Evolutionary conservation across 345 rosid genomes (phyloP).

Genomic region (Brassica nigra): DNA sequence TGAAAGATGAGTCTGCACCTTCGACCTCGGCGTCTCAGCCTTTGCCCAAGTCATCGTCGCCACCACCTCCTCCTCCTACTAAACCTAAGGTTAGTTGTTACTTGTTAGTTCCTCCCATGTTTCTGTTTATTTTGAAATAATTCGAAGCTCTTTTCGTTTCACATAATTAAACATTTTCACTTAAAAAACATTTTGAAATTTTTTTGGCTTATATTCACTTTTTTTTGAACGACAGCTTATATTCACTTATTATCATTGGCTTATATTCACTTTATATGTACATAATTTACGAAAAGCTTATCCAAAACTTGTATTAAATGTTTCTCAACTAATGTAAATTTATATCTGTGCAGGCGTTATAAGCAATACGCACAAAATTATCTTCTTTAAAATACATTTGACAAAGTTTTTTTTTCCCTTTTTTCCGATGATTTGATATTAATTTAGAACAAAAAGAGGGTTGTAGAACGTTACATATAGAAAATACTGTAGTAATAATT

Average conservation of each 20-base stretch:
- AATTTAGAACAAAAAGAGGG: not conserved
- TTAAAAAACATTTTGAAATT: too few species aligned
- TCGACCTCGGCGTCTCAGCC: conserved; percentile 36
- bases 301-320: not conserved
- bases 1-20: conserved; percentile 30
- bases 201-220: not conserved
- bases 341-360: not conserved
- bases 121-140: not conserved
- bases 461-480: not conserved
- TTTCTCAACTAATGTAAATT: too few species aligned
- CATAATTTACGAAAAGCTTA: not conserved
- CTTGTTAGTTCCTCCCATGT: not conserved
- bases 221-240: too few species aligned
- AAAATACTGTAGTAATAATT: not conserved
- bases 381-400: not conserved
- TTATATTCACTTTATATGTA: not conserved
- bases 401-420: not conserved
- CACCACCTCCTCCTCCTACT: conserved; percentile 25
- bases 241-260: too few species aligned
- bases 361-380: too few species aligned
- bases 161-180: not conserved
- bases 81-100: conserved; percentile 30
- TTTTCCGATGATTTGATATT: not conserved
- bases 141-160: not conserved
- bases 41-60: conserved; percentile 22